Evolutionary conservation across 1,139 yeast species (phyloP).

Genomic region (Lodderomyces metapsilosis): DNA sequence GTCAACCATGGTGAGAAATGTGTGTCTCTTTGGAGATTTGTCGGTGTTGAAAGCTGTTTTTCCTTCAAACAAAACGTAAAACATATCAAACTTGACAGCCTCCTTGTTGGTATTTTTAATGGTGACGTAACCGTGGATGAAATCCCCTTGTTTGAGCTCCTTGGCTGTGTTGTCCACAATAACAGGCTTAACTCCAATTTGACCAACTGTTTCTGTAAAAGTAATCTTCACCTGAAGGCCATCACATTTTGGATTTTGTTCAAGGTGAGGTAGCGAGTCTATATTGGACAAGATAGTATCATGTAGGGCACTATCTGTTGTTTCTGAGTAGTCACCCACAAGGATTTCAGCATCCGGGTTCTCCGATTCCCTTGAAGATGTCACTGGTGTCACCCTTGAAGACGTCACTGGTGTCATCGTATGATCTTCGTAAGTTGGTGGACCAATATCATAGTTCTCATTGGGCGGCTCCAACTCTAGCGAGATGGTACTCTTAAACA

Average conservation of each 20-base stretch:
- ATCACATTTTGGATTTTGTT: constrained; percentile 25
- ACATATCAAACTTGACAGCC: constrained; percentile 42
- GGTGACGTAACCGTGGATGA: constrained; percentile 39
- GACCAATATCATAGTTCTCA: constrained; percentile 43
- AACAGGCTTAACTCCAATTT: constrained; percentile 38
- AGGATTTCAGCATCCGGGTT: not conserved
- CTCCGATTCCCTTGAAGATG: constrained; percentile 15
- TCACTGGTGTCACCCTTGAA: constrained; percentile 14
- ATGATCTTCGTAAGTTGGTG: constrained; percentile 32
- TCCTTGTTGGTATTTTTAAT: constrained; percentile 29
- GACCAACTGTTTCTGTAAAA: constrained; percentile 43
- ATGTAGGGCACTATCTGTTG: constrained; percentile 39
- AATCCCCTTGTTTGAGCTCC: constrained; percentile 42
- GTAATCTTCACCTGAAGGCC: constrained; percentile 31
- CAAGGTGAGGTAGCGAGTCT: constrained; percentile 37
- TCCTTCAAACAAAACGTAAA: constrained; percentile 42
- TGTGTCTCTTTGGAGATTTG: constrained; percentile 23
- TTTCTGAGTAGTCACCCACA: constrained; percentile 11
- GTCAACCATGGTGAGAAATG: constrained; percentile 45
- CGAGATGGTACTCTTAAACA: constrained; percentile 46
- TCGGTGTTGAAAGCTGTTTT: constrained; percentile 27
- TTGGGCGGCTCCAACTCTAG: constrained; percentile 37
- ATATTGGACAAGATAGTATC: constrained; percentile 45
- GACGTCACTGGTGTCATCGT: constrained; percentile 31
- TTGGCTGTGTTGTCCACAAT: constrained; percentile 27